Evolutionary conservation across 768 basidiomycete species (phyloP).

Genomic region (Leccinum aurantiacum): DNA sequence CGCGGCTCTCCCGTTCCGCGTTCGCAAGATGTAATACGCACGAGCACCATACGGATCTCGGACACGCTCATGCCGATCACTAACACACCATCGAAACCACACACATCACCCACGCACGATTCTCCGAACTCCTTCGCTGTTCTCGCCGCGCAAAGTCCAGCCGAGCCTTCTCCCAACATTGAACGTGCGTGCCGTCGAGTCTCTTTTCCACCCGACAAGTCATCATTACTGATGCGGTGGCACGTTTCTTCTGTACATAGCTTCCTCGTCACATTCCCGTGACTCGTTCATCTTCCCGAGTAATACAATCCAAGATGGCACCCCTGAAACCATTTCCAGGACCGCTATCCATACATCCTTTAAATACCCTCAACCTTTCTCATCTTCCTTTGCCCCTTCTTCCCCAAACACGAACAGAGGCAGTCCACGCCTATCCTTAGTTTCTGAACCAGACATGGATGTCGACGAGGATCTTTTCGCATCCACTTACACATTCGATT

Average conservation of each 20-base stretch:
- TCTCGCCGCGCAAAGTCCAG: constrained; percentile 19
- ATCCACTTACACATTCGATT: constrained; percentile 32
- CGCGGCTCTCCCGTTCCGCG: constrained; percentile 37
- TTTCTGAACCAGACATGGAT: constrained; percentile 27
- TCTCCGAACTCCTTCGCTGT: constrained; percentile 4
- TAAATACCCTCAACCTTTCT: constrained; percentile 16
- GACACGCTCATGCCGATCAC: constrained; percentile 35
- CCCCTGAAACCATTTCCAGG: constrained; percentile 25
- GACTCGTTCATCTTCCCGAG: constrained; percentile 43
- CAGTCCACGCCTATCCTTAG: constrained; percentile 26
- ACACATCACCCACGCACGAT: not conserved
- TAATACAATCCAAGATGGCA: constrained; percentile 23
- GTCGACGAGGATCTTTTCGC: constrained; percentile 26
- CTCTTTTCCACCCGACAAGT: not conserved
- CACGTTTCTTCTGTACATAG: constrained; percentile 24
- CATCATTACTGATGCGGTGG: not conserved
- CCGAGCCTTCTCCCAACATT: constrained; percentile 16
- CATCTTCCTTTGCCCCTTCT: constrained; percentile 27
- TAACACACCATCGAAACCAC: not conserved
- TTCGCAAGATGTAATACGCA: constrained; percentile 63
- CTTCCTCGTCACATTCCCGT: constrained; percentile 25
- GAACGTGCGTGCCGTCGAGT: constrained; percentile 24
- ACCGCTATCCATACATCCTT: constrained; percentile 12
- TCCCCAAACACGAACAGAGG: constrained; percentile 23
- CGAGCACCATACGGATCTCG: constrained; percentile 66